Evolutionary conservation across 768 basidiomycete species (phyloP).

Genomic region (Amanita thiersii): DNA sequence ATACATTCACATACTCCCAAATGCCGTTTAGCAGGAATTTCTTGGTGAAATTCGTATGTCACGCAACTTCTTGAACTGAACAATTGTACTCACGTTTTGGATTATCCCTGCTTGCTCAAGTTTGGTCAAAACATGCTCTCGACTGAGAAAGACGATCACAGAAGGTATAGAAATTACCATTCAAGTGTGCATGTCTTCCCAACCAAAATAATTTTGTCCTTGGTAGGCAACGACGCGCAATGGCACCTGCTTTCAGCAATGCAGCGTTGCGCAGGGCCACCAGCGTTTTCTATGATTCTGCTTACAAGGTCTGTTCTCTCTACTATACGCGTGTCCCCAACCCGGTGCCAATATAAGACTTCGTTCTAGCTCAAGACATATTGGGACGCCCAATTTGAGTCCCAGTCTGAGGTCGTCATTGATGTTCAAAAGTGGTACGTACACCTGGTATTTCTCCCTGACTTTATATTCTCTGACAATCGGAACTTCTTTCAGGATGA

Average conservation of each 20-base stretch:
- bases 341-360: background rate
- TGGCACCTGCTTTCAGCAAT: conserved; percentile 33
- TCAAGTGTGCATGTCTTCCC: background rate
- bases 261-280: conserved; percentile 27
- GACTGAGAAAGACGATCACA: conserved; percentile 35
- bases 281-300: conserved; percentile 30
- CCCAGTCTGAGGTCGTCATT: background rate
- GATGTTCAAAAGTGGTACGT: conserved; percentile 6
- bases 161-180: conserved; percentile 18
- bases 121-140: conserved; percentile 30
- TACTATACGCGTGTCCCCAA: background rate
- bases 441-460: background rate
- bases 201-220: background rate
- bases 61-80: background rate
- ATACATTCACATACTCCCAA: conserved; percentile 18
- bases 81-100: background rate
- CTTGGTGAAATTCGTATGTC: conserved; percentile 14
- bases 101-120: no score
- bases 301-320: conserved; percentile 25
- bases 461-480: background rate
- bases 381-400: conserved; percentile 1
- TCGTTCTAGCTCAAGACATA: background rate
- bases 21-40: conserved; percentile 16
- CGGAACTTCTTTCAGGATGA: conserved; percentile 27
- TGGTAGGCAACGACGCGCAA: conserved; percentile 28